Conservation (phyloP, 2,329 filamentous ascomycete genomes). For the Sclerotinia minor region DNA sequence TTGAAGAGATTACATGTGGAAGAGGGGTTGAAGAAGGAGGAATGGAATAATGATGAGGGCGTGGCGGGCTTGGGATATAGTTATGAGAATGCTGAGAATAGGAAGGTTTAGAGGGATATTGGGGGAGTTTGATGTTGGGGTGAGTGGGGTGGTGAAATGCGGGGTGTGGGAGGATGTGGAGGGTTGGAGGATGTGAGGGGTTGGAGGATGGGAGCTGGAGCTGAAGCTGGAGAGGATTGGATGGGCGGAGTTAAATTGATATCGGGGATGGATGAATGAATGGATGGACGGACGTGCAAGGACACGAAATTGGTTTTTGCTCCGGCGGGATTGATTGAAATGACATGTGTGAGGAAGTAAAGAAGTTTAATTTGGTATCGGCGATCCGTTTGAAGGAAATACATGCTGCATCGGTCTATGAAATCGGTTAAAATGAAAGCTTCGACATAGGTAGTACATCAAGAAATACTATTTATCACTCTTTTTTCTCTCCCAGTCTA, state of each 20-base stretch:
- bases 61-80: neutral
- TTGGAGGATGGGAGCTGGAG: no score
- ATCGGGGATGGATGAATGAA: neutral
- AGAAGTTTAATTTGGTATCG: neutral
- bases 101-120: no score
- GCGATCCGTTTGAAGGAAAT: no score
- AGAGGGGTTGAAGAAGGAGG: conserved; percentile 5
- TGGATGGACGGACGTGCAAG: neutral
- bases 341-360: neutral
- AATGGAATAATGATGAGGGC: conserved; percentile 9
- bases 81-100: neutral
- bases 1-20: conserved; percentile 32
- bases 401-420: neutral
- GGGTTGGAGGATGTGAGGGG: neutral
- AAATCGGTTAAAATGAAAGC: neutral
- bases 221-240: neutral
- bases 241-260: no score
- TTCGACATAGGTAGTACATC: neutral
- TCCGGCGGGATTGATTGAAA: neutral
- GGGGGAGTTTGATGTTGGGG: no score
- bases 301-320: neutral
- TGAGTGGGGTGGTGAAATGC: no score
- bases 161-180: no score
- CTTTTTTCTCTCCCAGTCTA: no score
- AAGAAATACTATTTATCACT: neutral